Evolutionary conservation across 202 grass and related monocot genomes (phyloP).

Genomic region (Bolboschoenoplectus hybrid): DNA sequence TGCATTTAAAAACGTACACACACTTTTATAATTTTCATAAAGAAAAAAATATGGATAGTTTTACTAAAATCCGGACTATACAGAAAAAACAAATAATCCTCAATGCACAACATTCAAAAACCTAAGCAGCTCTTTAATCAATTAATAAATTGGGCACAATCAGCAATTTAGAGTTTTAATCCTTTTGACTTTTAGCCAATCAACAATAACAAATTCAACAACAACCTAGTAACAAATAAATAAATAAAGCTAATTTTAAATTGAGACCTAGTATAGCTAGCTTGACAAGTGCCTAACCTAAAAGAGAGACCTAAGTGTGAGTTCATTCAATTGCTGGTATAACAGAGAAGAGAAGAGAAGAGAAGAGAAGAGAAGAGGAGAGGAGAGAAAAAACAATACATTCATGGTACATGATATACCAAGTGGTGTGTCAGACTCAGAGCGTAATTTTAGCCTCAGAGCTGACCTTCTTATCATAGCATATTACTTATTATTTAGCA

Average conservation of each 20-base stretch:
- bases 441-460: slow-evolving; percentile 25
- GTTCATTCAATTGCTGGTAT: slow-evolving; percentile 4
- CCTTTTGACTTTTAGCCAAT: slow-evolving; percentile 15
- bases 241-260: not conserved
- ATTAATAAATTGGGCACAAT: not conserved
- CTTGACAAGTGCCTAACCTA: not conserved
- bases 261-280: slow-evolving; percentile 8
- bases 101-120: not conserved
- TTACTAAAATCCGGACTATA: not conserved
- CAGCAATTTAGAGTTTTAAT: not conserved
- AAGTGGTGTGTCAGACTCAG: slow-evolving; percentile 38
- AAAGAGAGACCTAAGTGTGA: slow-evolving; percentile 21
- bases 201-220: slow-evolving; percentile 27
- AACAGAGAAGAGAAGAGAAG: too few species aligned
- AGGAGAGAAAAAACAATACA: not conserved
- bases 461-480: slow-evolving; percentile 23
- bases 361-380: slow-evolving; percentile 16
- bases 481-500: not conserved
- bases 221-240: not conserved
- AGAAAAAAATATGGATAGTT: too few species aligned
- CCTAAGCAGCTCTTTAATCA: not conserved
- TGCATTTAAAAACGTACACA: too few species aligned
- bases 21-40: too few species aligned
- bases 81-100: not conserved
- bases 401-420: too few species aligned